Evolutionary conservation across 2,329 filamentous ascomycete species (phyloP), one percentile per base, ranked within the genome.

Genomic region (Xenoacremonium recifei): DNA sequence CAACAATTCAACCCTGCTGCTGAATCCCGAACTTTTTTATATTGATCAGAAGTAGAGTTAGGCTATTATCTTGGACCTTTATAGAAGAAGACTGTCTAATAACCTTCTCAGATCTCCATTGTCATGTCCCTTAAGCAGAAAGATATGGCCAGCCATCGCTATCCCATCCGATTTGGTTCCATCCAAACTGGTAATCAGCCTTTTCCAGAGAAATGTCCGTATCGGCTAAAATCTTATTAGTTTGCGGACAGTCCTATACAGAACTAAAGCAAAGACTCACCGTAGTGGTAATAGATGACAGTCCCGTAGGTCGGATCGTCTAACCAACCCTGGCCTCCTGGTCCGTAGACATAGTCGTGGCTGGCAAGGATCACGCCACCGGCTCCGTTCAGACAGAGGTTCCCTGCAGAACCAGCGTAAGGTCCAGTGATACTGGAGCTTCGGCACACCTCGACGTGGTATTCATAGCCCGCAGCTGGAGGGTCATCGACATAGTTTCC

Each of bases 381-480:
- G 19, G 40, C 46, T 27, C 82, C 79, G 2, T 67, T 65, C 47
- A 76, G 74, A 2, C 82, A 85, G 21, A 68, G 63, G 12, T 57
- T 65, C 2, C 82, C 81, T 36, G 56, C 58, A 40, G 72, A 64
- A 53, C 86, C 83, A 19, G 75, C 77, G 53, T 80, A 87, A 2
- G 66, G 67, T 0, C 79, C 70, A 2, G 67, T 77, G 4, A 73
- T 69, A 6, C 63, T 69, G 2, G 61, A 67, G 4, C 75, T 79
- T n/a, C 80, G 67, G 64, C 83, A 86, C 19, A 84, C 80, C 54
- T 74, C 76, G 58, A 86, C 80, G 57, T 76, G 77, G 61, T 87
- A 87, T 62, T 85, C 83, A n/a, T 67, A 64, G 4, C 82, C 82
- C 1, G 67, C 36, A 0, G 77, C 71, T 0, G 82, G 80, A 41